Base-by-base conservation (phyloP, 345 rosid genomes). In the Camelina hispida region DNA sequence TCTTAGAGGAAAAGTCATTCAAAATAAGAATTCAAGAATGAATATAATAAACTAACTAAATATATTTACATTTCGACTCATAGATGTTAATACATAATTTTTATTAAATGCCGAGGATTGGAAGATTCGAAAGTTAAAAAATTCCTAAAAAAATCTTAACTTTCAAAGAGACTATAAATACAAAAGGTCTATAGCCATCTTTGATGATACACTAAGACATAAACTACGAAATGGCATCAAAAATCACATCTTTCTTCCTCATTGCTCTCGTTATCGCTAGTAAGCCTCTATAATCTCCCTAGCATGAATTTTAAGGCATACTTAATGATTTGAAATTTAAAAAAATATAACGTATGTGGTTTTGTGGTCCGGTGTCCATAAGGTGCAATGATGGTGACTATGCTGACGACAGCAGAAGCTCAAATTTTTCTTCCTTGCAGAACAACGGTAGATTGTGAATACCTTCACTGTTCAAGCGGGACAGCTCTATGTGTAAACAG, bases 211-310 rank as follows among this genome's bases (percentile, higher is more conserved):
- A 25, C 28, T 25, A 25, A 25, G 28, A 42, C n/a, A 42, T 62
- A 53, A 23, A n/a, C 3, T 2, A 43, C 22, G 13, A 66, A 66
- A 74, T 74, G 78, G 67, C 78, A 35, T 46, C 72, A 57, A 57
- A 74, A 4, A 58, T 48, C 50, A 47, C 52, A 35, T 47, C 22
- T 15, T 3, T 44, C 51, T n/a, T 56, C 35, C 15, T 55, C n/a
- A 3, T 47, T 34, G 59, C 53, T 37, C 18, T 74, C 10, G 30
- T 58, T 35, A n/a, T 74, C n/a, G 59, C 60, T 48, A 57, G 78
- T 74, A 48, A 66, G 72, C 48, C 61, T n/a, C 46, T 42, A 14
- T 32, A 54, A 30, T 52, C 23, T 47, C 10, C 54, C 17, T 43
- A 40, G 14, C 37, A 30, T 22, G 9, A 48, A 3, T 46, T 35